Base-by-base conservation (phyloP, 2,329 filamentous ascomycete genomes). In the Aspergillus versicolor region DNA sequence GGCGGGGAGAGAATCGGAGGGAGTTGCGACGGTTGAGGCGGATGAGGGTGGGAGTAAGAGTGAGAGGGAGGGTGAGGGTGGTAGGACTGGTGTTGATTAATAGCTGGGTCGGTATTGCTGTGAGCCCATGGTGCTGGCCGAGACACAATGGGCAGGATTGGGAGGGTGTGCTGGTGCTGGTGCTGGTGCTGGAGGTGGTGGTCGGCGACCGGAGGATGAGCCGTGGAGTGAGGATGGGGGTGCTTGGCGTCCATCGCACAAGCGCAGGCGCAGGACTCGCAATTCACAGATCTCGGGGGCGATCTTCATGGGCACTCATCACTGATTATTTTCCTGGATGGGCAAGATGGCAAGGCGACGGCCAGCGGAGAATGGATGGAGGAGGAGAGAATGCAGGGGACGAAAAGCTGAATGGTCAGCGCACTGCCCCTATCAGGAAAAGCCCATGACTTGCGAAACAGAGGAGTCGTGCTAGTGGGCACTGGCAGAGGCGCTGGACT, bases 181-280 rank as follows among this genome's bases (percentile, higher is more conserved):
- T n/a, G n/a, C n/a, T n/a, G n/a, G 17, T 19, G 19, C 21, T 61
- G 67, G 45, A 73, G 59, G 37, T 64, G 63, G 52, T 68, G 64
- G 30, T 61, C 57, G 56, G 62, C 51, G 24, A 59, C 57, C 43
- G 51, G 45, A 48, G 55, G 54, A 57, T 56, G 56, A 37, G 58
- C 56, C 55, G 58, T 55, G 47, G 60, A 61, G 52, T 59, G 60
- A 58, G 51, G 57, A 46, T 54, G 60, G 55, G 58, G 54, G 53
- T 66, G 62, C 64, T 73, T 68, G 67, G 68, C 63, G 56, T 73
- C 69, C 72, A 74, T 73, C 53, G 62, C 61, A 59, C 61, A 61
- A 59, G 53, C 58, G 49, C 61, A 61, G 59, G 52, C 56, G 50
- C 56, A 62, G 61, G 52, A 42, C 34, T 52, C 48, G 58, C 57